A percentile compares a stretch with the other conserved stretches of the same genome.
These are phyloP conservation scores for Ochromonas danica DNA, from an alignment of 108 stramenopile genomes.

Conservation along the genomic window DNA sequence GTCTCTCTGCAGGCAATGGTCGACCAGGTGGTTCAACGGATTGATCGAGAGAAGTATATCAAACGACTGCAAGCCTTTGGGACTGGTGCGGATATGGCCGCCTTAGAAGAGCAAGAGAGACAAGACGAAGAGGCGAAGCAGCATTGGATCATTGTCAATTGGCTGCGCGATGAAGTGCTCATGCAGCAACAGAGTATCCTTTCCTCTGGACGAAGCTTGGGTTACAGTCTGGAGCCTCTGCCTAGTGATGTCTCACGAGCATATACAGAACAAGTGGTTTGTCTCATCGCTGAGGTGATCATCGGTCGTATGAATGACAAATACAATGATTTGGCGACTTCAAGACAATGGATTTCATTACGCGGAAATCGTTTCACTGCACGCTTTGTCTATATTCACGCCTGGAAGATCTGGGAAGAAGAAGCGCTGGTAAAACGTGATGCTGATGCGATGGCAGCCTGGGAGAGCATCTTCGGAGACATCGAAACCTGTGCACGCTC, in stretches of 20 bases:
- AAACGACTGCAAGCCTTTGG: neutral
- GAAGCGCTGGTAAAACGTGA: neutral
- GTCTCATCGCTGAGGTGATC: neutral
- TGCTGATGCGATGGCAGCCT: neutral
- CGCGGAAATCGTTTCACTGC: neutral
- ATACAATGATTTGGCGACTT: constrained; percentile 6
- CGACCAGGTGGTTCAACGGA: neutral
- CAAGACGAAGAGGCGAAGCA: no score
- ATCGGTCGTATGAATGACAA: constrained; percentile 5
- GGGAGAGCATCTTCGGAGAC: constrained; percentile 10
- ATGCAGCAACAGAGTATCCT: neutral
- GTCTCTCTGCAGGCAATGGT: neutral
- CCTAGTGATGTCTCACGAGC: neutral
- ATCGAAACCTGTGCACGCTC: neutral
- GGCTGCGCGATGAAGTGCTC: constrained; percentile 10
- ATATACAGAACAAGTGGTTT: neutral
- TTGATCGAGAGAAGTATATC: neutral
- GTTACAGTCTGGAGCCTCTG: constrained; percentile 3
- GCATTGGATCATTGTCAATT: neutral
- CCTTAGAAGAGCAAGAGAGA: no score
- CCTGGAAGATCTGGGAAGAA: constrained; percentile 35
- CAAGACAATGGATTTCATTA: neutral
- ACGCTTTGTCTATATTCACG: constrained; percentile 3
- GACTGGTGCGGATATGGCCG: neutral
- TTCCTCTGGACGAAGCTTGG: neutral